Evolutionary conservation across 768 basidiomycete species (phyloP).

Genomic region (Trametes sanguinea): DNA sequence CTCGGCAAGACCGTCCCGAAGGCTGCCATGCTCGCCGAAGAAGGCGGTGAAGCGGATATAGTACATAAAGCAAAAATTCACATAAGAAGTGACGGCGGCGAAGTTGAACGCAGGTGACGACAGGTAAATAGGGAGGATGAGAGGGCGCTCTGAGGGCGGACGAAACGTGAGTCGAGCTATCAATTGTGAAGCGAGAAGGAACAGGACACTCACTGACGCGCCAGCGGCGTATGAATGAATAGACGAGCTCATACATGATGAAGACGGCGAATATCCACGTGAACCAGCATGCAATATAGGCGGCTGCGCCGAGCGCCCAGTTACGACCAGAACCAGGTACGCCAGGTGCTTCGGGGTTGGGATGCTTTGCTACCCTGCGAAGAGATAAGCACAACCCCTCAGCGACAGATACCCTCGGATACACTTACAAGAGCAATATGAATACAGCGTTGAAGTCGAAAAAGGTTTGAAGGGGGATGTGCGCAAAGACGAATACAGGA

Average conservation of each 20-base stretch:
- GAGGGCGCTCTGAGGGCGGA: conserved; percentile 65
- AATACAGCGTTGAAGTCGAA: conserved; percentile 90
- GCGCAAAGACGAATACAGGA: conserved; percentile 70
- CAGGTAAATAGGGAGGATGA: conserved; percentile 80
- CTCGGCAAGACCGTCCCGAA: conserved; percentile 72
- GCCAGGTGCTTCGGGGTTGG: conserved; percentile 68
- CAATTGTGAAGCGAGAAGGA: conserved; percentile 1
- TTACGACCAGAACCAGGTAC: conserved; percentile 70
- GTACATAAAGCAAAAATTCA: conserved; percentile 81
- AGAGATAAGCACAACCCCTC: not conserved
- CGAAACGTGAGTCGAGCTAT: not conserved
- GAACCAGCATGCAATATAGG: conserved; percentile 81
- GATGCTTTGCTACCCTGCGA: conserved; percentile 70
- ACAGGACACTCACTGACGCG: conserved; percentile 64
- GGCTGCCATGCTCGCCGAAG: conserved; percentile 46
- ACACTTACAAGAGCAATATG: conserved; percentile 77
- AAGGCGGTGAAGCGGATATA: conserved; percentile 77
- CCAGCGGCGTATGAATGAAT: conserved; percentile 76
- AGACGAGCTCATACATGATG: conserved; percentile 75
- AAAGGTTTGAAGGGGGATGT: conserved; percentile 76
- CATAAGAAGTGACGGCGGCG: conserved; percentile 76
- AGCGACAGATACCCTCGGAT: conserved; percentile 6
- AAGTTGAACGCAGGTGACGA: conserved; percentile 78
- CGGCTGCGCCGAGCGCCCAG: conserved; percentile 82
- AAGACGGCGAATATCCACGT: conserved; percentile 74